A percentile compares a stretch with the other conserved stretches of the same genome.
Conservation (phyloP, 495 filamentous ascomycete species). For the Aeminium ludgeri region DNA sequence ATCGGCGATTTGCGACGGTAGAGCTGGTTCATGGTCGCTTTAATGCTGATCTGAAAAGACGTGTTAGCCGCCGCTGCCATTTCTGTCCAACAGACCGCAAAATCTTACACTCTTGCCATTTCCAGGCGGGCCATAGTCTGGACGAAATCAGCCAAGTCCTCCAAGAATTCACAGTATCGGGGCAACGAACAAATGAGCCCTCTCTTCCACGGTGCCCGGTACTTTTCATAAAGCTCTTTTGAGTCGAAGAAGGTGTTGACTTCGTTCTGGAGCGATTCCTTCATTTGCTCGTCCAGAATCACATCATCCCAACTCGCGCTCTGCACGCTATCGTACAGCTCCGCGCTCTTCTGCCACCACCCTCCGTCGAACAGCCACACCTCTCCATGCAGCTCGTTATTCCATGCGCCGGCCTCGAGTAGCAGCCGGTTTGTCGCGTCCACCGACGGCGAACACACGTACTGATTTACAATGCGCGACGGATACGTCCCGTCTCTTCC, state of each 20-base stretch:
- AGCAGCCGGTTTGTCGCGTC: constrained; percentile 35
- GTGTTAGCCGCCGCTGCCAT: neutral
- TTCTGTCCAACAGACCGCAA: too few relatives aligned
- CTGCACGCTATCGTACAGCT: constrained; percentile 40
- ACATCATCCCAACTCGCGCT: constrained; percentile 45
- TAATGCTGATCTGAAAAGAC: constrained; percentile 20
- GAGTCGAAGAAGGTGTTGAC: constrained; percentile 43
- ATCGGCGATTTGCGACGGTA: constrained; percentile 21
- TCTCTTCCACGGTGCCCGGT: constrained; percentile 48
- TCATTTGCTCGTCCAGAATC: constrained; percentile 46
- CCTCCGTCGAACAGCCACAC: constrained; percentile 48
- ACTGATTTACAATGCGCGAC: constrained; percentile 29
- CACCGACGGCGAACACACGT: constrained; percentile 31
- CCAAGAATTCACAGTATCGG: too few relatives aligned
- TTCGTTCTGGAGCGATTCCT: constrained; percentile 40
- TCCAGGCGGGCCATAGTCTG: constrained; percentile 42
- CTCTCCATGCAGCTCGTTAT: constrained; percentile 37
- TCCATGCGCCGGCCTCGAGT: constrained; percentile 33
- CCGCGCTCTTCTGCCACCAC: constrained; percentile 40
- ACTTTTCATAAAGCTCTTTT: constrained; percentile 34
- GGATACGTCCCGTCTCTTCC: constrained; percentile 29
- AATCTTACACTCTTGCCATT: constrained; percentile 27
- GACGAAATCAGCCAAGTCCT: too few relatives aligned
- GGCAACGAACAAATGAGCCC: constrained; percentile 41
- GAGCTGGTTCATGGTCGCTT: constrained; percentile 26